Evolutionary conservation across 768 basidiomycete genomes (phyloP).

Genomic region (Crassisporium funariophilum): DNA sequence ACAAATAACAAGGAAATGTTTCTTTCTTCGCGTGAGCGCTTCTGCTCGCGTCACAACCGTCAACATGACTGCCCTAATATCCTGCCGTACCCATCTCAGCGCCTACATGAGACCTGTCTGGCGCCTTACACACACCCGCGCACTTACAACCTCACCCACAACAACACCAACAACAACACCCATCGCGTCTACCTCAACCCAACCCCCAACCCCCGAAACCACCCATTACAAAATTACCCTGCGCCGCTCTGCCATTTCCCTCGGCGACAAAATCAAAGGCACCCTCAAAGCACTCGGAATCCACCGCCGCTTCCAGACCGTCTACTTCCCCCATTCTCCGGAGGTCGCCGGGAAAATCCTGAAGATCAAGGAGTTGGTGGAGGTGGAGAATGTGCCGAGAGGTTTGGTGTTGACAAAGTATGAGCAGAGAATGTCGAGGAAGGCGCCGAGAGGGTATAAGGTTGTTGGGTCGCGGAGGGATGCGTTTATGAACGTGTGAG

Average conservation of each 20-base stretch:
- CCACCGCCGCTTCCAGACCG: constrained; percentile 80
- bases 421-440: constrained; percentile 68
- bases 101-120: constrained; percentile 12
- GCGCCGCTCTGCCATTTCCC: constrained; percentile 82
- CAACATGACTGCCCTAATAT: background rate
- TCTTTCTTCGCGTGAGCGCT: too few species aligned
- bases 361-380: constrained; percentile 84
- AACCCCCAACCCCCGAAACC: constrained; percentile 27
- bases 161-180: constrained; percentile 8
- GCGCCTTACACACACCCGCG: constrained; percentile 11
- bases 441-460: constrained; percentile 67
- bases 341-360: constrained; percentile 87
- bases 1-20: too few species aligned
- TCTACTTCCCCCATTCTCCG: constrained; percentile 74
- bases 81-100: constrained; percentile 14
- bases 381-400: constrained; percentile 81
- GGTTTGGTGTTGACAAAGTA: constrained; percentile 68
- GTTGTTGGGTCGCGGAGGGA: constrained; percentile 45
- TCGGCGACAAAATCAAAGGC: constrained; percentile 67
- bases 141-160: constrained; percentile 12
- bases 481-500: constrained; percentile 34
- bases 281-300: constrained; percentile 86
- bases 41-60: too few species aligned
- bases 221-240: constrained; percentile 93
- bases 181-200: background rate